These are phyloP conservation scores for Lasiosphaeria miniovina DNA, from an alignment of 495 filamentous ascomycete genomes.

Conservation along the genomic window DNA sequence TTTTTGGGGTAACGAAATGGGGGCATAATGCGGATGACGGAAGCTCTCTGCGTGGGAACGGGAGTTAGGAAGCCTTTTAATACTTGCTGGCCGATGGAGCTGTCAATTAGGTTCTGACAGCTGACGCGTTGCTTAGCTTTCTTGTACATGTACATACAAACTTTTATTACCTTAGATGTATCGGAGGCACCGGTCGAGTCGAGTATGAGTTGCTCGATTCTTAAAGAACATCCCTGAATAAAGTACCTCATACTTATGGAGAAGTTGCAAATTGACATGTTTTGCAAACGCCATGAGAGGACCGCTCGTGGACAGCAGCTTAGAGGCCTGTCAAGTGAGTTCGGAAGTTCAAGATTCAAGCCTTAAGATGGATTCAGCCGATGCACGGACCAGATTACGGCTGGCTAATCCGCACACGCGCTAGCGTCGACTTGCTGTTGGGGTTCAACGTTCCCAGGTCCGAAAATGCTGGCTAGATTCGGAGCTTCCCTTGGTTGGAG, in stretches of 20 bases:
- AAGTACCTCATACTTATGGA: too few relatives aligned
- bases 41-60: not conserved
- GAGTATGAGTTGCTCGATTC: too few relatives aligned
- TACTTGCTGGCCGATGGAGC: slow-evolving; percentile 13
- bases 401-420: slow-evolving; percentile 21
- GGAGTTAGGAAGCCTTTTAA: slow-evolving; percentile 12
- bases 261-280: too few relatives aligned
- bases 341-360: slow-evolving; percentile 1
- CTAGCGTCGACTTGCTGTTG: slow-evolving; percentile 30
- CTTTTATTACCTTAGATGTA: not conserved
- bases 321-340: not conserved
- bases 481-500: slow-evolving; percentile 22
- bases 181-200: not conserved
- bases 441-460: slow-evolving; percentile 33
- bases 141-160: slow-evolving; percentile 5
- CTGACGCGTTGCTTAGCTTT: slow-evolving; percentile 2
- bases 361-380: not conserved
- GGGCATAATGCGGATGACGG: slow-evolving; percentile 25
- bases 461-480: slow-evolving; percentile 23
- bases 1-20: slow-evolving; percentile 18
- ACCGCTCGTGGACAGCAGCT: not conserved
- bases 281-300: not conserved
- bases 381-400: slow-evolving; percentile 3
- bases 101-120: slow-evolving; percentile 17
- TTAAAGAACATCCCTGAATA: too few relatives aligned